These are phyloP conservation scores for Pseudogymnoascus sp. DNA, from an alignment of 2,329 filamentous ascomycete species.

Conservation along the genomic window DNA sequence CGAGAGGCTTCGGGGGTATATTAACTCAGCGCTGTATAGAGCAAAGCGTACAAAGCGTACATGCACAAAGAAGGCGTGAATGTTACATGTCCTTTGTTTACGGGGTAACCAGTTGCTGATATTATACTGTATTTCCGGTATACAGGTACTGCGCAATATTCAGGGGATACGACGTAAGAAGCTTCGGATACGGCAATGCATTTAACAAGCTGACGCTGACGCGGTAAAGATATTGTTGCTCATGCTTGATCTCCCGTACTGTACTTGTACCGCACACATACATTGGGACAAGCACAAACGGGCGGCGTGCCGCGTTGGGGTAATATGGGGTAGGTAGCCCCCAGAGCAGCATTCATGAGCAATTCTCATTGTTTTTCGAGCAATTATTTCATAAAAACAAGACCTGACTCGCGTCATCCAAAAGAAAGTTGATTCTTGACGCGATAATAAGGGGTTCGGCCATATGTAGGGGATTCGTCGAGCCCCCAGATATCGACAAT, in stretches of 20 bases:
- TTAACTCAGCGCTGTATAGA: background rate
- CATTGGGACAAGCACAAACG: background rate
- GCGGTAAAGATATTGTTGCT: background rate
- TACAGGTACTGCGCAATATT: background rate
- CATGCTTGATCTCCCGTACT: background rate
- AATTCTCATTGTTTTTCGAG: background rate
- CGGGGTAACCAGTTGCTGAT: background rate
- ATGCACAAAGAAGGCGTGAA: background rate
- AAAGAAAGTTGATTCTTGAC: background rate
- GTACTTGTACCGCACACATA: background rate
- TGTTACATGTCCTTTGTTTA: constrained; percentile 8
- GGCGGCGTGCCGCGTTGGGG: background rate
- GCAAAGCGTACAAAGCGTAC: background rate
- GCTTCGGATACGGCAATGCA: background rate
- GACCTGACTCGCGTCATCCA: background rate
- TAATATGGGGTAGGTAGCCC: background rate
- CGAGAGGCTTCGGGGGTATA: background rate
- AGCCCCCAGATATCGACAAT: background rate
- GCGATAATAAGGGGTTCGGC: constrained; percentile 5
- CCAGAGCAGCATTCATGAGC: background rate
- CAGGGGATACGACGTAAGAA: background rate
- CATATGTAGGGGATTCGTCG: background rate
- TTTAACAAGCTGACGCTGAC: background rate
- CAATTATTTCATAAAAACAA: background rate
- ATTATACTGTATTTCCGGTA: background rate